A percentile compares a stretch with the other conserved stretches of the same genome.
Conservation (phyloP, 768 basidiomycete species). For the Lentinula sp. region DNA sequence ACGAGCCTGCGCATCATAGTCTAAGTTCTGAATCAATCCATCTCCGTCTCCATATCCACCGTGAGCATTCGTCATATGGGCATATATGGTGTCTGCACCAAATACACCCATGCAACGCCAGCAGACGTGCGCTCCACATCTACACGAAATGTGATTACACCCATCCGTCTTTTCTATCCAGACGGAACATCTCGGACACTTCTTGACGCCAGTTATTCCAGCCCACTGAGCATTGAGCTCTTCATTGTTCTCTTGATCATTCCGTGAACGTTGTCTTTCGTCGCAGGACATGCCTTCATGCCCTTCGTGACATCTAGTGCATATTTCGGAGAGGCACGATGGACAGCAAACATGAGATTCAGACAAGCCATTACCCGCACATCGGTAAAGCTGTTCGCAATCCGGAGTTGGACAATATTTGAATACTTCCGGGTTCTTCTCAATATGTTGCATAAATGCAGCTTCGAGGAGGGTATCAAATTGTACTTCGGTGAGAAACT, state of each 20-base stretch:
- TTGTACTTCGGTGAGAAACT: conserved; percentile 41
- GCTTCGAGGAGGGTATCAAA: conserved; percentile 51
- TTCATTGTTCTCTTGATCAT: conserved; percentile 34
- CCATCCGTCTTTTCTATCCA: conserved; percentile 46
- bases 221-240: conserved; percentile 36
- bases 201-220: conserved; percentile 28
- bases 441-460: conserved; percentile 49
- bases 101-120: conserved; percentile 50
- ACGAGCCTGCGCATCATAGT: neutral
- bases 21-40: neutral
- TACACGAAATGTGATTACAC: conserved; percentile 51
- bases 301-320: conserved; percentile 42
- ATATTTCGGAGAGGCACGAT: conserved; percentile 44
- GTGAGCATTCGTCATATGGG: conserved; percentile 30
- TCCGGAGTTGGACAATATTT: conserved; percentile 70
- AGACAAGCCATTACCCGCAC: conserved; percentile 7
- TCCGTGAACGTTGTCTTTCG: conserved; percentile 22
- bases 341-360: conserved; percentile 36
- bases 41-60: conserved; percentile 20
- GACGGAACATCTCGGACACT: conserved; percentile 39
- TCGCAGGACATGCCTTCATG: conserved; percentile 50
- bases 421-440: conserved; percentile 48
- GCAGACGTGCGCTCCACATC: conserved; percentile 47
- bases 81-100: conserved; percentile 13
- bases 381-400: conserved; percentile 61